Evolutionary conservation across 164 flowering plant species (phyloP), one percentile per base, ranked within the genome.

Genomic region (Macadamia tetraphylla): DNA sequence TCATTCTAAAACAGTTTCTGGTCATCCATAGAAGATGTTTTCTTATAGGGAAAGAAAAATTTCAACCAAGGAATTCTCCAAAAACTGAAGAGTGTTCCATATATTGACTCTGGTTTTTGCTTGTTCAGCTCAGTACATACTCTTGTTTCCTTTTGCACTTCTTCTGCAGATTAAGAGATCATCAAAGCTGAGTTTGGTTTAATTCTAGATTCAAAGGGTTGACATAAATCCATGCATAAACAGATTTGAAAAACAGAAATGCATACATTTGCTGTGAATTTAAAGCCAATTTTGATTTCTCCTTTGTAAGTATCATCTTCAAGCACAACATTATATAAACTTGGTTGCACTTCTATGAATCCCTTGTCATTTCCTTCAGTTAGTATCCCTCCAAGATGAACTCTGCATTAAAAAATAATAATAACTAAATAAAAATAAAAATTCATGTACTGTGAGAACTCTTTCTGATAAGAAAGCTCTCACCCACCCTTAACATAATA

Each of bases 281-380:
- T 88, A 29, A 94, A 68, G 23, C 93, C 94, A 60, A 94, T 72
- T 59, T 80, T 86, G 44, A 94, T 81, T 68, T 86, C 79, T 53
- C 97, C 97, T 75, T 79, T 77, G 74, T 84, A 94, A 29, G 90
- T 82, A 58, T 83, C 86, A 79, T 91, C 96, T 70, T 88, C 90
- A 46, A 86, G 87, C 64, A 94, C 96, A 11, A 94, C 90, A 60
- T 85, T 88, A 53, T 85, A 86, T 15, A 85, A 82, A 60, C 87
- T 63, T 71, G 96, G 88, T 62, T 70, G 73, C 48, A 87, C 31
- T 79, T 86, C 89, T 40, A 86, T 58, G 58, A 43, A 56, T 53
- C 92, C 93, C 65, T 72, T 82, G 51, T 80, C 78, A 58, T 29
- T 75, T 17, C 82, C 90, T 80, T 91, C 97, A 0, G 74, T 67